Evolutionary conservation across 768 basidiomycete species (phyloP), one percentile per base, ranked within the genome.

Genomic region (Lepiota subincarnata): DNA sequence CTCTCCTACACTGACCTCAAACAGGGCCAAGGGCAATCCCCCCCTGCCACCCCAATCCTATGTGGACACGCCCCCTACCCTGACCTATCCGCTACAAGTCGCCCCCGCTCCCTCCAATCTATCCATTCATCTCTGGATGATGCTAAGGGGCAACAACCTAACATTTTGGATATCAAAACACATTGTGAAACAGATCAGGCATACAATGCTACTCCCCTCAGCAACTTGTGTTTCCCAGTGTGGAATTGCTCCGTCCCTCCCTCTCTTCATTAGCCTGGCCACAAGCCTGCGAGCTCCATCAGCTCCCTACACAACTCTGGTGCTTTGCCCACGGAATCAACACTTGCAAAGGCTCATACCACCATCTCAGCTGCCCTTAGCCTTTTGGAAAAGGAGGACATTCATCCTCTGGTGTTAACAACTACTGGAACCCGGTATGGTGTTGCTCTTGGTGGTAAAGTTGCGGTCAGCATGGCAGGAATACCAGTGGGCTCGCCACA

Each of bases 391-490:
- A n/a, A n/a, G n/a, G n/a, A n/a, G n/a, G n/a, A n/a, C n/a, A n/a
- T n/a, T n/a, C n/a, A n/a, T n/a, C n/a, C n/a, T n/a, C n/a, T n/a
- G n/a, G n/a, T n/a, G n/a, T n/a, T n/a, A n/a, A n/a, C n/a, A n/a
- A n/a, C 77, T 22, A 87, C 87, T 2, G 88, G 88, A 22, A 84
- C 83, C 14, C 75, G 85, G 24, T 88, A 87, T 60, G 86, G 87
- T 10, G 68, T 70, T 13, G 84, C 80, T 0, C 70, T 87, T 8
- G 67, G 70, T 6, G 71, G 72, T 48, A 53, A 53, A 40, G 28
- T 53, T 35, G 12, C 56, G 34, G 63, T 70, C 7, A 68, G 73
- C 26, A 59, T 69, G 54, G 72, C 72, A 4, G 70, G 72, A 10
- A 67, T 55, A 11, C 38, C 50, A 8, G 60, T 66, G 10, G 69